Evolutionary conservation across 345 rosid genomes (phyloP).

Genomic region (Gossypium ekmanianum): DNA sequence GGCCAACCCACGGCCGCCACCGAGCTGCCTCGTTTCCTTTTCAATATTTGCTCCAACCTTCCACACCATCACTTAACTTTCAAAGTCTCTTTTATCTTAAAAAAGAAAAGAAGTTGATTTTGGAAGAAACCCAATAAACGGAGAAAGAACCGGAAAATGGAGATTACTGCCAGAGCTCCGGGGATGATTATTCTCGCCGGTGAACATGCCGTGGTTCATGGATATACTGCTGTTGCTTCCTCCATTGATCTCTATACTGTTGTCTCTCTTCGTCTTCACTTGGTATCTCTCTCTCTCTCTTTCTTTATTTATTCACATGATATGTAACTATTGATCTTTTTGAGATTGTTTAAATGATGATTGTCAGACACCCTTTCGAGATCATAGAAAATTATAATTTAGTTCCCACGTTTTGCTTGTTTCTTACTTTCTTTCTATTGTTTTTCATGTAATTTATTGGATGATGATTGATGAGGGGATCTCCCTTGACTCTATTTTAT

Average conservation of each 20-base stretch:
- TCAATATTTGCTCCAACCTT: background rate
- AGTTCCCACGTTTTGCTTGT: too few relatives aligned
- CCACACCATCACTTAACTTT: background rate
- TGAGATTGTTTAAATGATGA: background rate
- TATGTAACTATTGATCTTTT: background rate
- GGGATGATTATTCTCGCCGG: conserved; percentile 94
- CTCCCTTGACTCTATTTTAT: background rate
- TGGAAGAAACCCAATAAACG: background rate
- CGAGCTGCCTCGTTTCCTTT: background rate
- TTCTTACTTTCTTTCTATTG: too few relatives aligned
- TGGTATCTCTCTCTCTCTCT: conserved; percentile 1
- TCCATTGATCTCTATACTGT: conserved; percentile 78
- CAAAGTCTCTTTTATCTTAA: background rate
- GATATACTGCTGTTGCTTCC: conserved; percentile 86
- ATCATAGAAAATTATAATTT: too few relatives aligned
- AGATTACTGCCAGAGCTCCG: conserved; percentile 87
- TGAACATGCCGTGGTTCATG: conserved; percentile 96
- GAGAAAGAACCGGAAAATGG: conserved; percentile 41
- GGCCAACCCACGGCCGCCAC: background rate
- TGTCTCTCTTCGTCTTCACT: conserved; percentile 53
- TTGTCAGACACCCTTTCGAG: too few relatives aligned
- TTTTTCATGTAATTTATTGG: too few relatives aligned
- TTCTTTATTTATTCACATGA: background rate
- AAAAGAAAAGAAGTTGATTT: background rate
- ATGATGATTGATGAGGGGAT: too few relatives aligned